Percentiles rank a stretch among this genome's conserved stretches.
phyloP scores from a whole-genome alignment of 805 yeast species.

The Saccharomycopsis javanensis region DNA sequence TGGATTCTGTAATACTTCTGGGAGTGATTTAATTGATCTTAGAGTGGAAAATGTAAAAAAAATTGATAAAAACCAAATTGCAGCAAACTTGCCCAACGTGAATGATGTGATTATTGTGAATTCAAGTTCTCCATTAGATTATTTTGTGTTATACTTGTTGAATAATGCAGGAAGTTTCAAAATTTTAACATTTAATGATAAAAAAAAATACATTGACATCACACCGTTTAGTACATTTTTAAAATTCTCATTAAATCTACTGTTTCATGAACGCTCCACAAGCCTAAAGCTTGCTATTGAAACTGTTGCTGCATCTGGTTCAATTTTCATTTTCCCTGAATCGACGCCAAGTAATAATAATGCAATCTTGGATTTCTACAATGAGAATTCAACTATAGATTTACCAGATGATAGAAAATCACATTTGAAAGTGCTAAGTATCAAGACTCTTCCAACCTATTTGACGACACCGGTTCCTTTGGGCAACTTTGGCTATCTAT shows the following conservation, averaged over 20 bases:
- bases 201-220: not conserved
- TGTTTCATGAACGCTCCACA: not conserved
- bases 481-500: not conserved
- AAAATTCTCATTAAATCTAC: not conserved
- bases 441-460: constrained; percentile 9
- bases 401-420: not conserved
- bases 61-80: constrained; percentile 25
- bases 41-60: constrained; percentile 37
- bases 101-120: constrained; percentile 39
- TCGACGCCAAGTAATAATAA: constrained; percentile 84
- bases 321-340: constrained; percentile 55
- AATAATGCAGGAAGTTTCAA: not conserved
- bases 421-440: constrained; percentile 7
- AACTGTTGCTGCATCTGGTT: not conserved
- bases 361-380: constrained; percentile 45
- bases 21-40: constrained; percentile 30
- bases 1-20: constrained; percentile 28
- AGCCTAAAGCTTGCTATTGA: no score
- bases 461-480: constrained; percentile 16
- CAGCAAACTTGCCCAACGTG: constrained; percentile 27
- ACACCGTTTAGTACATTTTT: not conserved
- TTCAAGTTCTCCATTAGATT: constrained; percentile 39
- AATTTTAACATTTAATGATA: constrained; percentile 1
- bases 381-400: not conserved
- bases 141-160: constrained; percentile 21